Evolutionary conservation across 352 stramenopile genomes (phyloP), one percentile per base, ranked within the genome.

Genomic region (Plasmopara halstedii): DNA sequence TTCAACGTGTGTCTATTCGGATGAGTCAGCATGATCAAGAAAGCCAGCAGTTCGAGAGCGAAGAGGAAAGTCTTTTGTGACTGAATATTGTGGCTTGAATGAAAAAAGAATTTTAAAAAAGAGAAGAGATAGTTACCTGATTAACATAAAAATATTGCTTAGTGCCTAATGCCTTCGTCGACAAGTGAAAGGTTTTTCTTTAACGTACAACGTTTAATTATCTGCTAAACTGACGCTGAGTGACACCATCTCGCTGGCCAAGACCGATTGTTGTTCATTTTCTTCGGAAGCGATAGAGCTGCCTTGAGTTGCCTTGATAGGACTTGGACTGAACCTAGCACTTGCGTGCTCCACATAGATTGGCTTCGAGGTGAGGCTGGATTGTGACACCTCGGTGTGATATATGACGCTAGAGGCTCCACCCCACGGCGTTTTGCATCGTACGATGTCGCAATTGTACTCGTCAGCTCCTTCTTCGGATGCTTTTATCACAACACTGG

Each of bases 1-100:
- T 89, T 43, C 74, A 58, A 31, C 77, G 77, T 49, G 74, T 89
- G 13, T 87, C 77, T 22, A 74, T 85, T 53, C 65, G 67, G 31
- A 87, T 89, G 77, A 70, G 62, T 35, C 70, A 82, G 20, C 62
- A 78, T 31, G 55, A 65, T 1, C 43, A 67, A 10, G 57, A 79
- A 8, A 66, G 73, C 20, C 45, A 67, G 5, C 64, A 77, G 9
- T 56, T 74, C 27, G 70, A 82, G 46, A 67, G 73, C 17, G 68
- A 85, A 53, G 36, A 62, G 27, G 71, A 82, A 36, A 73, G 46
- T 22, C 53, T 88, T 29, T 50, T 88, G 39, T 87, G 52, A 79
- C 58, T n/a, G n/a, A 45, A 36, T 39, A 27, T 21, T n/a, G n/a
- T n/a, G n/a, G n/a, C n/a, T n/a, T n/a, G n/a, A n/a, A 33, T 35